Conservation (phyloP, 495 filamentous ascomycete genomes). For the Antarctomyces pellizariae region DNA sequence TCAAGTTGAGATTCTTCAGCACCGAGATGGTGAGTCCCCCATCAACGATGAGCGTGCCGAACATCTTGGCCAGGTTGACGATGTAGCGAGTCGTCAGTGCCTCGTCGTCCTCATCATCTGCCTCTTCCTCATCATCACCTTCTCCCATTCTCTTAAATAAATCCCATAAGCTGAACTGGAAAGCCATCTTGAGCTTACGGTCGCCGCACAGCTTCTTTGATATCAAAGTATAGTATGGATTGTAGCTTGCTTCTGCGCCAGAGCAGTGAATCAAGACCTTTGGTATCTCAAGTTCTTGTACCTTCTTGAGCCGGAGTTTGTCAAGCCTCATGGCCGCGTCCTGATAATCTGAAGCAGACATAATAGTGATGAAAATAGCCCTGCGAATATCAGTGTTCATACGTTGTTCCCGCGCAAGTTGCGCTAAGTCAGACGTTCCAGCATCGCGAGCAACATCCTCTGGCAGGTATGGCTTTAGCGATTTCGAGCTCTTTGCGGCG, state of each 20-base stretch:
- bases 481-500: constrained; percentile 5
- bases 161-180: constrained; percentile 70
- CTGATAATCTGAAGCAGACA: constrained; percentile 68
- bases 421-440: constrained; percentile 32
- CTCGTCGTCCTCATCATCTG: constrained; percentile 24
- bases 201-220: constrained; percentile 51
- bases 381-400: constrained; percentile 92
- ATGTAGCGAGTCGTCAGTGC: constrained; percentile 35
- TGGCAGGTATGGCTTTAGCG: constrained; percentile 8
- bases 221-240: constrained; percentile 80
- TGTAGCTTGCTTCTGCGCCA: constrained; percentile 62
- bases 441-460: constrained; percentile 27
- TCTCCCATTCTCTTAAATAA: constrained; percentile 75
- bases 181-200: constrained; percentile 50
- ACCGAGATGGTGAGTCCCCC: constrained; percentile 36
- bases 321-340: constrained; percentile 57
- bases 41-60: constrained; percentile 46
- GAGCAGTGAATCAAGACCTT: constrained; percentile 74
- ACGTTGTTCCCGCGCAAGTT: constrained; percentile 56
- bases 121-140: constrained; percentile 31
- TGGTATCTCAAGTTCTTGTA: constrained; percentile 70
- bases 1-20: constrained; percentile 55
- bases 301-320: constrained; percentile 64
- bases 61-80: constrained; percentile 83
- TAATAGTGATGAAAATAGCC: constrained; percentile 74